Evolutionary conservation across 2,329 filamentous ascomycete species (phyloP).

Genomic region (Cercospora sesami): DNA sequence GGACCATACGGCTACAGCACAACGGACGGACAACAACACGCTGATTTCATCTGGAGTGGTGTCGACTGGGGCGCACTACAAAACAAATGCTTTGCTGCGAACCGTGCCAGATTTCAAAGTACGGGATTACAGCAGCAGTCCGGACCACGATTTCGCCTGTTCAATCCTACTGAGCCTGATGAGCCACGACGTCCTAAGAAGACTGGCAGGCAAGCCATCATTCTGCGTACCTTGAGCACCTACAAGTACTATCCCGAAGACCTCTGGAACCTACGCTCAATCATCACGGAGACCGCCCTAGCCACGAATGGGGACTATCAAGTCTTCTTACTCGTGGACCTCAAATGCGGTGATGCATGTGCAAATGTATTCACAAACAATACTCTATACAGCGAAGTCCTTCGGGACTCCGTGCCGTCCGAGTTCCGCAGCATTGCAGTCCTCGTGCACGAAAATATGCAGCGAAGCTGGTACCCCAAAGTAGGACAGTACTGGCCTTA

Average conservation of each 20-base stretch:
- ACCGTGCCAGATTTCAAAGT: not conserved
- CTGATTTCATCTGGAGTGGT: not conserved
- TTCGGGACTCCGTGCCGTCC: slow-evolving; percentile 54
- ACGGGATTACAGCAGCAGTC: not conserved
- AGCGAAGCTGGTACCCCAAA: slow-evolving; percentile 68
- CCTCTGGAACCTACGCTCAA: slow-evolving; percentile 72
- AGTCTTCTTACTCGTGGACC: slow-evolving; percentile 77
- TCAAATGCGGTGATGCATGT: slow-evolving; percentile 74
- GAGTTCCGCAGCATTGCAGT: slow-evolving; percentile 85
- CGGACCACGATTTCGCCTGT: slow-evolving; percentile 48
- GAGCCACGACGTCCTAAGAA: not conserved
- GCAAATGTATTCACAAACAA: slow-evolving; percentile 73
- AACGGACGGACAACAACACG: not conserved
- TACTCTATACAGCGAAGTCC: slow-evolving; percentile 57
- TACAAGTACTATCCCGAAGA: slow-evolving; percentile 75
- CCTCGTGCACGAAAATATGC: slow-evolving; percentile 85
- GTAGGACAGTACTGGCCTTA: slow-evolving; percentile 73
- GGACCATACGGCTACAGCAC: not conserved
- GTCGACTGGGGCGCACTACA: not conserved
- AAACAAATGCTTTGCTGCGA: not conserved
- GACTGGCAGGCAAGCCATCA: slow-evolving; percentile 34
- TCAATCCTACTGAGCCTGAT: not conserved
- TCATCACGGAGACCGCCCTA: slow-evolving; percentile 78
- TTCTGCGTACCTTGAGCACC: slow-evolving; percentile 78
- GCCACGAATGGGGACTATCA: slow-evolving; percentile 81